Conservation (phyloP, 495 filamentous ascomycete genomes). For the Penicillium fimorum region DNA sequence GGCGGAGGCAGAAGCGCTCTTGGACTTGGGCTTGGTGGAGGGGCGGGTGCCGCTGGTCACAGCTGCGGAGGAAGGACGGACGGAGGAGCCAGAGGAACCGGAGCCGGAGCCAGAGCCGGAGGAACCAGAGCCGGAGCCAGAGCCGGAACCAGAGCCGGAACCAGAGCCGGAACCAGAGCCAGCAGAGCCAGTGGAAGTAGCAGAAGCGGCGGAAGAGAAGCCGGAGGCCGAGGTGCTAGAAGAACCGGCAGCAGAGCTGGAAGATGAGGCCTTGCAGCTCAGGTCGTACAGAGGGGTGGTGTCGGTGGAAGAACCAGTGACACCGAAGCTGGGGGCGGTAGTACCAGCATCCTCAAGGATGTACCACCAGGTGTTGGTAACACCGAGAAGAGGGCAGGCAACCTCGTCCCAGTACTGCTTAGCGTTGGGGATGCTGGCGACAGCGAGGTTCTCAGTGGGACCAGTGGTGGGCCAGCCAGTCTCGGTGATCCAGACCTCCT, state of each 20-base stretch:
- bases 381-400: slow-evolving; percentile 68
- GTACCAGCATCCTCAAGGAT: slow-evolving; percentile 65
- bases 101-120: slow-evolving; percentile 14
- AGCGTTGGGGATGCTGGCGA: slow-evolving; percentile 66
- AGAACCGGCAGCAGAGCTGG: slow-evolving; percentile 22
- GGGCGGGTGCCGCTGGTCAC: slow-evolving; percentile 15
- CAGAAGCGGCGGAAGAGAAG: slow-evolving; percentile 9
- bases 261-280: slow-evolving; percentile 46
- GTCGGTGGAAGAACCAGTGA: slow-evolving; percentile 51
- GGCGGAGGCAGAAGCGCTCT: slow-evolving; percentile 10
- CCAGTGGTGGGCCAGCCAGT: slow-evolving; percentile 84
- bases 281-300: slow-evolving; percentile 64
- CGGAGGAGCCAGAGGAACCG: slow-evolving; percentile 11
- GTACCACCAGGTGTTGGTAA: slow-evolving; percentile 72
- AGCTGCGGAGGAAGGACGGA: slow-evolving; percentile 3
- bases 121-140: slow-evolving; percentile 18
- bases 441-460: slow-evolving; percentile 54
- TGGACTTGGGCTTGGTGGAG: slow-evolving; percentile 15
- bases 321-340: slow-evolving; percentile 66
- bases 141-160: slow-evolving; percentile 19
- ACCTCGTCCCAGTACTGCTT: slow-evolving; percentile 77
- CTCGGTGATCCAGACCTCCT: slow-evolving; percentile 86
- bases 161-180: slow-evolving; percentile 18
- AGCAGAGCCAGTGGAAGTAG: slow-evolving; percentile 14
- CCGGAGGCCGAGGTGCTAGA: slow-evolving; percentile 22